Percentiles rank a stretch among this genome's conserved stretches.
These are phyloP conservation scores for Hortiboletus flavorubellus DNA, from an alignment of 768 basidiomycete genomes.

Conservation along the genomic window DNA sequence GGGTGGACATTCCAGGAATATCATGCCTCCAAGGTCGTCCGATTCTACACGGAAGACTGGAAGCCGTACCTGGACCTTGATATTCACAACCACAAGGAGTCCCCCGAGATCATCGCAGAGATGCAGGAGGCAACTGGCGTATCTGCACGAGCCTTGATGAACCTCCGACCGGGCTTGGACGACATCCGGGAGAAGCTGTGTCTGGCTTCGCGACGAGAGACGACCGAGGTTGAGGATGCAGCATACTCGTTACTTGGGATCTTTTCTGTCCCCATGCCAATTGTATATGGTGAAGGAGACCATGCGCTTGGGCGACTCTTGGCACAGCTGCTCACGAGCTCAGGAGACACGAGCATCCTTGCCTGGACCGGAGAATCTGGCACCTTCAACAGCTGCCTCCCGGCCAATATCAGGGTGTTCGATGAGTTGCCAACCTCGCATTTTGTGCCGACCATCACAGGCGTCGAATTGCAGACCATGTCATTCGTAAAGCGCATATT, in stretches of 20 bases:
- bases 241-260: slow-evolving; percentile 7
- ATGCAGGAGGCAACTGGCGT: too few relatives aligned
- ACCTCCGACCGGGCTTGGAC: too few relatives aligned
- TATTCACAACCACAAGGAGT: too few relatives aligned
- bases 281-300: slow-evolving; percentile 5
- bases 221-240: background rate
- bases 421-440: background rate
- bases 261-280: background rate
- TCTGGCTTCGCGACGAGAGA: slow-evolving; percentile 1
- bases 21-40: too few relatives aligned
- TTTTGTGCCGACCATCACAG: background rate
- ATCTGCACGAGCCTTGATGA: too few relatives aligned
- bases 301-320: slow-evolving; percentile 1
- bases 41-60: too few relatives aligned
- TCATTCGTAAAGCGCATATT: too few relatives aligned
- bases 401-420: background rate
- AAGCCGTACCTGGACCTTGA: too few relatives aligned
- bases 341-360: slow-evolving; percentile 3
- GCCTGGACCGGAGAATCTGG: slow-evolving; percentile 6
- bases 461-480: background rate
- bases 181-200: background rate
- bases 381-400: slow-evolving; percentile 2
- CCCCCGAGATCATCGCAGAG: too few relatives aligned
- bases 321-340: slow-evolving; percentile 1
- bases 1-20: too few relatives aligned